Conservation (phyloP, 2,329 filamentous ascomycete genomes). For the Paracoccidioides lutzii region DNA sequence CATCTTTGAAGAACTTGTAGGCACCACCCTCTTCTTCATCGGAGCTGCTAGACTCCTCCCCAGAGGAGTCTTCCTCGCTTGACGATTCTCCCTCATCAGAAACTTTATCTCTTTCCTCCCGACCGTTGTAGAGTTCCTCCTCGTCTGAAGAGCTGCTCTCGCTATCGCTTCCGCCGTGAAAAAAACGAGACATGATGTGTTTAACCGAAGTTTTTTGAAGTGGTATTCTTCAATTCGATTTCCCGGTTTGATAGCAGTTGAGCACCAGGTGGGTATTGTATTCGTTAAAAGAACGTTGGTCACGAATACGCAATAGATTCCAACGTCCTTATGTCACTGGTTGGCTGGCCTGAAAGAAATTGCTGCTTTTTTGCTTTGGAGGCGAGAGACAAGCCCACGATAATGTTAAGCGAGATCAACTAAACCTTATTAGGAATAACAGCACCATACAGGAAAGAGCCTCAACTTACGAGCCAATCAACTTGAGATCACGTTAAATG, state of each 20-base stretch:
- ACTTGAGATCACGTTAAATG: too few relatives aligned
- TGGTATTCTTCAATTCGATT: not conserved
- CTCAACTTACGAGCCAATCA: too few relatives aligned
- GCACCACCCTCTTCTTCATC: slow-evolving; percentile 52
- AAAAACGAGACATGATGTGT: slow-evolving; percentile 77
- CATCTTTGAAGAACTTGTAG: slow-evolving; percentile 67
- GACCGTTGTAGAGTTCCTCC: slow-evolving; percentile 80
- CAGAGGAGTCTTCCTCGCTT: slow-evolving; percentile 44
- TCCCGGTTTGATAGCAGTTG: slow-evolving; percentile 14
- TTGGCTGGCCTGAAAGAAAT: not conserved
- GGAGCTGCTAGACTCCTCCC: slow-evolving; percentile 37
- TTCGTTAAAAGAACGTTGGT: slow-evolving; percentile 18
- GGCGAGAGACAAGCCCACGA: not conserved
- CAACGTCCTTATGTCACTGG: not conserved
- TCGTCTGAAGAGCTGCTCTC: slow-evolving; percentile 88
- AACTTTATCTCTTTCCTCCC: slow-evolving; percentile 45
- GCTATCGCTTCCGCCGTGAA: slow-evolving; percentile 91
- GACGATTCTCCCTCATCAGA: slow-evolving; percentile 39
- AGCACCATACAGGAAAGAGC: not conserved
- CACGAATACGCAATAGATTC: not conserved
- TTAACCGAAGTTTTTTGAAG: not conserved
- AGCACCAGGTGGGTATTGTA: slow-evolving; percentile 8
- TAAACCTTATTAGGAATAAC: slow-evolving; percentile 8
- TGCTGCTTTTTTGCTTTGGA: not conserved
- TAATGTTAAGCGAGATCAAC: slow-evolving; percentile 33